Percentiles rank a stretch among this genome's conserved stretches.
Evolutionary conservation across 345 rosid species (phyloP).

Genomic region (Arabidopsis arenosa): DNA sequence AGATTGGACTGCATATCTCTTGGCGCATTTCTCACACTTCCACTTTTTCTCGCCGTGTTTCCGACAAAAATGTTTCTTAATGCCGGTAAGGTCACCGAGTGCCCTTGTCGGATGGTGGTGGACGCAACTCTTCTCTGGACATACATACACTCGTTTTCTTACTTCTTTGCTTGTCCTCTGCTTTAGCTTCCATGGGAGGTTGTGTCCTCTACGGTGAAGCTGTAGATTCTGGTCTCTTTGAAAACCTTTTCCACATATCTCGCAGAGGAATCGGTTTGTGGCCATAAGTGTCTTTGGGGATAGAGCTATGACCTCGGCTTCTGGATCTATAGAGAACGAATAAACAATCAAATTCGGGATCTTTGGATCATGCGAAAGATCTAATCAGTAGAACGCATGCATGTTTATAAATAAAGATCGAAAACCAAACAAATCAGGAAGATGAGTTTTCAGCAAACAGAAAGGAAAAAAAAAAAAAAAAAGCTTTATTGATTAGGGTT

Average conservation of each 20-base stretch:
- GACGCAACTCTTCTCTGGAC: slow-evolving; percentile 89
- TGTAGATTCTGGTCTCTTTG: slow-evolving; percentile 98
- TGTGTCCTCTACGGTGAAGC: slow-evolving; percentile 93
- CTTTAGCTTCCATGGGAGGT: slow-evolving; percentile 99
- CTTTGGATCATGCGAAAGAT: slow-evolving; percentile 2
- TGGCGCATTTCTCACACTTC: slow-evolving; percentile 96
- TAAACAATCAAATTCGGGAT: neutral
- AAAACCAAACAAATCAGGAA: slow-evolving; percentile 22
- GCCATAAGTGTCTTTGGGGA: slow-evolving; percentile 98
- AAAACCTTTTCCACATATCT: slow-evolving; percentile 95
- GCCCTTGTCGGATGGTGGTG: slow-evolving; percentile 95
- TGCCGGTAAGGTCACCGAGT: slow-evolving; percentile 95
- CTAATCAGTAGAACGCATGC: slow-evolving; percentile 16
- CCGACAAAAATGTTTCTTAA: slow-evolving; percentile 93
- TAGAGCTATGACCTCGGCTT: slow-evolving; percentile 92
- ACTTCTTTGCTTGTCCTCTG: slow-evolving; percentile 83
- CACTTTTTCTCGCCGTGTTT: slow-evolving; percentile 98
- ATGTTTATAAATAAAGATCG: slow-evolving; percentile 28
- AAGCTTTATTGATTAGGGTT: slow-evolving; percentile 27
- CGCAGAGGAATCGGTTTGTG: slow-evolving; percentile 94
- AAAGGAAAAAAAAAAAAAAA: neutral
- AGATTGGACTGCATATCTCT: slow-evolving; percentile 95
- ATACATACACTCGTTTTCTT: slow-evolving; percentile 86
- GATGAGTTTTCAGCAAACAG: neutral
- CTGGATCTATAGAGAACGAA: slow-evolving; percentile 71